phyloP scores from a whole-genome alignment of 768 basidiomycete species.

The Macrocybe gigantea region DNA sequence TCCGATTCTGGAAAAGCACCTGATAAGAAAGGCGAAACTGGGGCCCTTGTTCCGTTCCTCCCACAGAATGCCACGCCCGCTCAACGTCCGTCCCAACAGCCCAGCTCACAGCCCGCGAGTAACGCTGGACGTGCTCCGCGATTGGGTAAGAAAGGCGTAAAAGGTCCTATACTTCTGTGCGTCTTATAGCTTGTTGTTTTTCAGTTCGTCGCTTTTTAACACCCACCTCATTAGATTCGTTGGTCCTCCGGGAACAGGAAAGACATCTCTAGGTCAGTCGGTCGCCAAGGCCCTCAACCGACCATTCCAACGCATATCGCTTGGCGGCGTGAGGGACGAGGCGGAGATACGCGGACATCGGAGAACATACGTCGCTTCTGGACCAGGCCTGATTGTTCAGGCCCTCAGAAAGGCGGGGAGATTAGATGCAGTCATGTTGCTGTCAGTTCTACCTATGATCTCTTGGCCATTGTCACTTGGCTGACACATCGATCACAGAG shows the following conservation, averaged over 20 bases:
- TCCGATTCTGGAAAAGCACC: slow-evolving; percentile 5
- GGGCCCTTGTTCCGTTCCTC: slow-evolving; percentile 20
- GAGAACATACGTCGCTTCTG: slow-evolving; percentile 89
- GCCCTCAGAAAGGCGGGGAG: slow-evolving; percentile 81
- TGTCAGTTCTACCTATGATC: slow-evolving; percentile 32
- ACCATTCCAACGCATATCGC: slow-evolving; percentile 88
- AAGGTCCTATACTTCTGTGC: slow-evolving; percentile 70
- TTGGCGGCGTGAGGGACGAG: slow-evolving; percentile 92
- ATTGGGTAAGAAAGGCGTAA: slow-evolving; percentile 39
- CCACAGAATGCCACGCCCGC: background rate
- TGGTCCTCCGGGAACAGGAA: slow-evolving; percentile 88
- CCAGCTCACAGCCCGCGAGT: background rate
- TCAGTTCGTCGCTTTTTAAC: background rate
- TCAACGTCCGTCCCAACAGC: background rate
- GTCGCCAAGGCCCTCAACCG: slow-evolving; percentile 78
- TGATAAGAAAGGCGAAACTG: slow-evolving; percentile 14
- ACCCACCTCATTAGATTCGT: slow-evolving; percentile 50
- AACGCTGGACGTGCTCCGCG: slow-evolving; percentile 8
- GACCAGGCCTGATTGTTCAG: slow-evolving; percentile 81
- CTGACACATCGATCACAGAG: slow-evolving; percentile 31
- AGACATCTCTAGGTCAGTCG: slow-evolving; percentile 87
- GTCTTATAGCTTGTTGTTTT: slow-evolving; percentile 10
- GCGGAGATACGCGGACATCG: slow-evolving; percentile 53
- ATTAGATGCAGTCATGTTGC: slow-evolving; percentile 71
- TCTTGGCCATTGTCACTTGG: slow-evolving; percentile 9